Percentiles rank a stretch among this genome's conserved stretches.
Evolutionary conservation across 2,329 filamentous ascomycete species (phyloP).

Genomic region (Diplodia intermedia): DNA sequence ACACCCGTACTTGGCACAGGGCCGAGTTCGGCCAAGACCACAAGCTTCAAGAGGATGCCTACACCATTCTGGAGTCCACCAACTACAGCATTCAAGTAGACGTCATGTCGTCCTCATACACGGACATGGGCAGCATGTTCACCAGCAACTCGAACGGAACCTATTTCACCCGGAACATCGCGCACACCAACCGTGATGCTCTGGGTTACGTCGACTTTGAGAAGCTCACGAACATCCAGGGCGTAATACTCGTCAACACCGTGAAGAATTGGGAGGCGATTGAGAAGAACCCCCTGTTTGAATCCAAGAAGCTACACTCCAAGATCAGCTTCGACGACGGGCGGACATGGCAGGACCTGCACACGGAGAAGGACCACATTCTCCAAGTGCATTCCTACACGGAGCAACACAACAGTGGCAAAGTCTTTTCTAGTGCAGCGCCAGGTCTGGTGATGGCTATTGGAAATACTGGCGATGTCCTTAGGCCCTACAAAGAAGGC

Average conservation of each 20-base stretch:
- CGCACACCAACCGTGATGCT: constrained; percentile 85
- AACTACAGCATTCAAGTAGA: constrained; percentile 98
- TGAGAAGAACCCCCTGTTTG: constrained; percentile 55
- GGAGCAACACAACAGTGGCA: constrained; percentile 78
- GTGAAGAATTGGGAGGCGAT: constrained; percentile 87
- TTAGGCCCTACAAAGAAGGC: constrained; percentile 75
- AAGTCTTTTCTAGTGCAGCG: constrained; percentile 90
- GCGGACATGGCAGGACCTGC: constrained; percentile 78
- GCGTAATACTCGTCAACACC: constrained; percentile 86
- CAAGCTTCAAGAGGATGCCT: constrained; percentile 82
- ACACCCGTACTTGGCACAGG: constrained; percentile 86
- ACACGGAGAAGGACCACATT: constrained; percentile 66
- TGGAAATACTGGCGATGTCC: constrained; percentile 81
- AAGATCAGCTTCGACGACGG: constrained; percentile 96
- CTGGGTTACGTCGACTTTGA: constrained; percentile 90
- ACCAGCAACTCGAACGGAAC: constrained; percentile 98
- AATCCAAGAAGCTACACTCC: constrained; percentile 73
- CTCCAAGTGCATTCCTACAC: constrained; percentile 95
- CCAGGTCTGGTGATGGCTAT: constrained; percentile 94
- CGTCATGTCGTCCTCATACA: constrained; percentile 74
- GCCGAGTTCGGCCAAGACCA: constrained; percentile 83
- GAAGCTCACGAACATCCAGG: constrained; percentile 88
- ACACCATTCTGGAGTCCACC: constrained; percentile 93
- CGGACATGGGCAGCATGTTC: constrained; percentile 84
- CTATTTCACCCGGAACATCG: constrained; percentile 89